These are phyloP conservation scores for Abelmoschus esculentus DNA, from an alignment of 345 rosid species.

Conservation along the genomic window DNA sequence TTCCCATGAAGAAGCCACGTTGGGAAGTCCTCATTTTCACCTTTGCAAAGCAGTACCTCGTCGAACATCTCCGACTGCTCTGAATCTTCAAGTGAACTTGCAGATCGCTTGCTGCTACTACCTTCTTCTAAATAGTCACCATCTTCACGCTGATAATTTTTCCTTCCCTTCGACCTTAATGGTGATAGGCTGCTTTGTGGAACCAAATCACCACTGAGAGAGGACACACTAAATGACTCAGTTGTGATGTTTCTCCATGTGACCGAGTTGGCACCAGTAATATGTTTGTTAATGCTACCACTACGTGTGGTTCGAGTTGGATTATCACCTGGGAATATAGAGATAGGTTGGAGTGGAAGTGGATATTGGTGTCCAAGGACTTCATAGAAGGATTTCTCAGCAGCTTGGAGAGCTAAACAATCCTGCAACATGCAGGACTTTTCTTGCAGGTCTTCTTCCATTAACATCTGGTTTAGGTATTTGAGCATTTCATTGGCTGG, in stretches of 20 bases:
- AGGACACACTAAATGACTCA: not conserved
- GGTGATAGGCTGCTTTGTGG: no score
- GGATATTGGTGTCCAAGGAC: slow-evolving; percentile 40
- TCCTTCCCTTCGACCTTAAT: slow-evolving; percentile 22
- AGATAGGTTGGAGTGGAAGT: slow-evolving; percentile 12
- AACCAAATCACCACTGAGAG: no score
- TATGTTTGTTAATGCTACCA: not conserved
- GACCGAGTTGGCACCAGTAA: not conserved
- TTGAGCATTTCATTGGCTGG: slow-evolving; percentile 28
- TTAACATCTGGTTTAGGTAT: slow-evolving; percentile 63
- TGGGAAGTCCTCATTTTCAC: slow-evolving; percentile 5
- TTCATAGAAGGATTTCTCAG: slow-evolving; percentile 63
- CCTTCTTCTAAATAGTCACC: slow-evolving; percentile 26
- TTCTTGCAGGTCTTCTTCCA: slow-evolving; percentile 75
- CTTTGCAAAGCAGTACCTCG: slow-evolving; percentile 28
- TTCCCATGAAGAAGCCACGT: not conserved
- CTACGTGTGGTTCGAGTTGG: slow-evolving; percentile 2
- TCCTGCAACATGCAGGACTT: slow-evolving; percentile 69
- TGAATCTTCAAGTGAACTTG: slow-evolving; percentile 32
- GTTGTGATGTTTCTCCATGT: not conserved
- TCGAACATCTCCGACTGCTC: slow-evolving; percentile 42
- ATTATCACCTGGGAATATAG: slow-evolving; percentile 13
- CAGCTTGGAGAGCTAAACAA: slow-evolving; percentile 73
- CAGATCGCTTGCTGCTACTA: slow-evolving; percentile 44
- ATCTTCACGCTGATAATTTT: slow-evolving; percentile 27